phyloP scores from a whole-genome alignment of 108 stramenopile genomes.

The Conticribra guillardii region DNA sequence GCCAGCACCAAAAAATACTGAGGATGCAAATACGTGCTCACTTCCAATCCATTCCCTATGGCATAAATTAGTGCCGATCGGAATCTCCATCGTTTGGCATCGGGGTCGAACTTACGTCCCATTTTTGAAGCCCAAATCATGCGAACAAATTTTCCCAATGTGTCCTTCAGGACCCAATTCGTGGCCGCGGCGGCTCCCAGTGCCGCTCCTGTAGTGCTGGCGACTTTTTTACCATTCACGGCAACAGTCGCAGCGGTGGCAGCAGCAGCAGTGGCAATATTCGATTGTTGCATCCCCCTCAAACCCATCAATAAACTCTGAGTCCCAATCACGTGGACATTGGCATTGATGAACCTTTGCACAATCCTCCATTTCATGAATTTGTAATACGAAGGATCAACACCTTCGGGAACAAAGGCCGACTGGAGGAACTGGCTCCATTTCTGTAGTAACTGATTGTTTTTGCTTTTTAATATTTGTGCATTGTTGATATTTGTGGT shows the following conservation, averaged over 20 bases:
- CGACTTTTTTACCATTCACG: slow-evolving; percentile 1
- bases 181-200: slow-evolving; percentile 85
- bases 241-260: not conserved
- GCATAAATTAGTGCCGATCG: slow-evolving; percentile 82
- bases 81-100: slow-evolving; percentile 95
- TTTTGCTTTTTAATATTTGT: not conserved
- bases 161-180: slow-evolving; percentile 96
- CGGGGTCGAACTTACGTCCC: slow-evolving; percentile 93
- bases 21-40: slow-evolving; percentile 87
- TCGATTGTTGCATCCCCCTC: slow-evolving; percentile 63
- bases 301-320: slow-evolving; percentile 90
- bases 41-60: slow-evolving; percentile 88
- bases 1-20: slow-evolving; percentile 84
- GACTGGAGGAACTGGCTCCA: slow-evolving; percentile 31
- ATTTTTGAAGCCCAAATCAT: slow-evolving; percentile 95
- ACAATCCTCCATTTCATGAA: slow-evolving; percentile 87
- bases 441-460: slow-evolving; percentile 2
- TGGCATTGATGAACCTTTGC: slow-evolving; percentile 91
- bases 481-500: not conserved
- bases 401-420: slow-evolving; percentile 86
- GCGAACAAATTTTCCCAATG: slow-evolving; percentile 89
- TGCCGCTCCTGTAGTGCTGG: slow-evolving; percentile 15
- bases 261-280: not conserved
- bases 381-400: slow-evolving; percentile 81
- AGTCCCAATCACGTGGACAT: slow-evolving; percentile 92